phyloP scores from a whole-genome alignment of 2,329 filamentous ascomycete genomes.

The Xylariaceae sp. region DNA sequence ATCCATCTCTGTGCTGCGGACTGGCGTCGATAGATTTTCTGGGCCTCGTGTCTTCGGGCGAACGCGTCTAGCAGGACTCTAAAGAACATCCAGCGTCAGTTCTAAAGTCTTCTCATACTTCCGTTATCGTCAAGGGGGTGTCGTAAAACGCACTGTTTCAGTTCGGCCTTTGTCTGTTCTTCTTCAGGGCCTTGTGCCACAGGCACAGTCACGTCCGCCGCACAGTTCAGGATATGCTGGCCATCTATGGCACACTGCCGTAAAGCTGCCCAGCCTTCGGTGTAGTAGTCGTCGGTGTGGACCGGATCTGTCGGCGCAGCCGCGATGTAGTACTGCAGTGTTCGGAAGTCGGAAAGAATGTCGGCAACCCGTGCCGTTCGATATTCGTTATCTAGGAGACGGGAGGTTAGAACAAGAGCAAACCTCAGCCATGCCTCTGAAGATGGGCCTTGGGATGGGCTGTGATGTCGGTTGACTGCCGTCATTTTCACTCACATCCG shows the following conservation, averaged over 20 bases:
- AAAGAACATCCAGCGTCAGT: neutral
- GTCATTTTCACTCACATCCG: slow-evolving; percentile 27
- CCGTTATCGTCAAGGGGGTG: too few species aligned
- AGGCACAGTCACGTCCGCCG: slow-evolving; percentile 56
- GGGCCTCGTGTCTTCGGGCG: slow-evolving; percentile 55
- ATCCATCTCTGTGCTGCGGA: slow-evolving; percentile 56
- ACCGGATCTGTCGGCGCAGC: slow-evolving; percentile 49
- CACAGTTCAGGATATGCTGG: slow-evolving; percentile 59
- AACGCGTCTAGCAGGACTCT: slow-evolving; percentile 57
- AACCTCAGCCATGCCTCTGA: neutral
- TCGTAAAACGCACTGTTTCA: slow-evolving; percentile 56
- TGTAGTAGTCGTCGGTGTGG: slow-evolving; percentile 55
- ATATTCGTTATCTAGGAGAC: slow-evolving; percentile 51
- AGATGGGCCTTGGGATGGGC: too few species aligned
- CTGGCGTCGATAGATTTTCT: slow-evolving; percentile 60
- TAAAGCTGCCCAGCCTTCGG: slow-evolving; percentile 57
- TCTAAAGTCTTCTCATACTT: too few species aligned
- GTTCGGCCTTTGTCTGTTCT: slow-evolving; percentile 57
- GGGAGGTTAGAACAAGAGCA: slow-evolving; percentile 17
- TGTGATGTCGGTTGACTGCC: slow-evolving; percentile 1
- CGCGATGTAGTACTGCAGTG: slow-evolving; percentile 57
- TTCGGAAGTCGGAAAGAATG: slow-evolving; percentile 56
- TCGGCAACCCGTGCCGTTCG: slow-evolving; percentile 56
- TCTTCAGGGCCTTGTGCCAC: slow-evolving; percentile 46
- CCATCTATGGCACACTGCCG: slow-evolving; percentile 59